A percentile compares a stretch with the other conserved stretches of the same genome.
phyloP scores from a whole-genome alignment of 768 basidiomycete species.

The Daedaleopsis nitida region DNA sequence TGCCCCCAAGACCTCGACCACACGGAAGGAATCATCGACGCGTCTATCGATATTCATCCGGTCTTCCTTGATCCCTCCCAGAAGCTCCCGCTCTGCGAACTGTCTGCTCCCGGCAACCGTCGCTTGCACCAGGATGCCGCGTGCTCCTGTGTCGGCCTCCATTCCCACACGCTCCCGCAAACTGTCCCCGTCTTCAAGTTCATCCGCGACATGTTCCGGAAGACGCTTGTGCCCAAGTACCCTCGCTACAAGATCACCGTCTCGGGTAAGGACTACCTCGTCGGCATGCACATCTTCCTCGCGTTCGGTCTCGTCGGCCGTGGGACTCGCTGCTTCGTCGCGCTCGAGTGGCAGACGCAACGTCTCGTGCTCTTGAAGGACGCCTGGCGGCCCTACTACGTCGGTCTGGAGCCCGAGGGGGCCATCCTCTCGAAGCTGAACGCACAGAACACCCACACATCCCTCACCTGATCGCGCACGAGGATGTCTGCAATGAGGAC shows the following conservation, averaged over 20 bases:
- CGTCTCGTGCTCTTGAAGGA: slow-evolving; percentile 19
- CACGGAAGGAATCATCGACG: background rate
- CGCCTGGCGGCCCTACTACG: slow-evolving; percentile 8
- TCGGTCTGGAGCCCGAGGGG: background rate
- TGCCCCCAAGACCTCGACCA: background rate
- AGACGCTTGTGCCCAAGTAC: background rate
- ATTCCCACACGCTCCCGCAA: too few relatives aligned
- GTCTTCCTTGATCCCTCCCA: background rate
- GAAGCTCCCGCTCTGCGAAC: too few relatives aligned
- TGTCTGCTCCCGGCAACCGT: too few relatives aligned
- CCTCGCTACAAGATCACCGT: slow-evolving; percentile 1
- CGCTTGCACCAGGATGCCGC: too few relatives aligned
- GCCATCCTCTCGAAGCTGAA: background rate
- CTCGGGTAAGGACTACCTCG: background rate
- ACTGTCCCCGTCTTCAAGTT: too few relatives aligned
- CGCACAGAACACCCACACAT: background rate
- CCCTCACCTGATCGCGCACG: background rate
- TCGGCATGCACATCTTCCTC: background rate
- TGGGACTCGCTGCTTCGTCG: slow-evolving; percentile 16
- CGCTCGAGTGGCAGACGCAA: slow-evolving; percentile 7
- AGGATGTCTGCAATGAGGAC: background rate
- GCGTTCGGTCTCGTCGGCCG: background rate
- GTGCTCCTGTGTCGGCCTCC: too few relatives aligned
- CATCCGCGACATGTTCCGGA: too few relatives aligned
- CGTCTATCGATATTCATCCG: background rate